A percentile compares a stretch with the other conserved stretches of the same genome.
These are phyloP conservation scores for Primulina huaijiensis DNA, from an alignment of 257 asterid genomes.

Conservation along the genomic window DNA sequence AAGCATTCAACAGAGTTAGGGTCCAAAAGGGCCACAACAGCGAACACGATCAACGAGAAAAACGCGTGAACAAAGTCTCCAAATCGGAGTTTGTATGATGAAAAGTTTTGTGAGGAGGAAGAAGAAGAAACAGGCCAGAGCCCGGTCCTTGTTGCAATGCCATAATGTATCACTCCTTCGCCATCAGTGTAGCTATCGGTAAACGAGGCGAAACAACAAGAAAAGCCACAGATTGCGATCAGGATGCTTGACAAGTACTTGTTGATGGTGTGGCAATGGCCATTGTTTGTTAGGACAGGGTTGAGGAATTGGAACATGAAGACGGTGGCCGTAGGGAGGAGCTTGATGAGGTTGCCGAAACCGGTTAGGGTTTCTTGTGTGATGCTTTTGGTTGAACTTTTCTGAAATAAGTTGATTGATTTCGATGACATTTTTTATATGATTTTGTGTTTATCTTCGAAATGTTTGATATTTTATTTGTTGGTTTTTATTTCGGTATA, in stretches of 20 bases:
- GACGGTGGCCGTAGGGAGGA: slow-evolving; percentile 73
- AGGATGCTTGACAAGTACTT: slow-evolving; percentile 50
- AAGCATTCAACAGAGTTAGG: slow-evolving; percentile 57
- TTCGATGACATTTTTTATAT: slow-evolving; percentile 34
- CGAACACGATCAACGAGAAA: slow-evolving; percentile 49
- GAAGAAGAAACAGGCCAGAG: slow-evolving; percentile 51
- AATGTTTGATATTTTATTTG: neutral
- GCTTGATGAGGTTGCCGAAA: slow-evolving; percentile 59
- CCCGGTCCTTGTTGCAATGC: slow-evolving; percentile 63
- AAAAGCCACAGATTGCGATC: slow-evolving; percentile 41
- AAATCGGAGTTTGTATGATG: slow-evolving; percentile 41
- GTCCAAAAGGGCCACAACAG: slow-evolving; percentile 60
- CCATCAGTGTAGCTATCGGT: slow-evolving; percentile 69
- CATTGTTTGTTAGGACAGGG: slow-evolving; percentile 78
- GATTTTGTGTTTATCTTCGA: neutral
- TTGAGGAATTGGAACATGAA: slow-evolving; percentile 67
- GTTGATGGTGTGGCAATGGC: slow-evolving; percentile 52
- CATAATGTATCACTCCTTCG: slow-evolving; percentile 53
- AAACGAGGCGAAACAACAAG: slow-evolving; percentile 68
- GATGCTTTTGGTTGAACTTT: slow-evolving; percentile 23
- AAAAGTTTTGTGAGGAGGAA: slow-evolving; percentile 32
- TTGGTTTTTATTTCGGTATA: no score
- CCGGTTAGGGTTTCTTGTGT: slow-evolving; percentile 42
- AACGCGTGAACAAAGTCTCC: slow-evolving; percentile 72
- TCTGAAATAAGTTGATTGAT: slow-evolving; percentile 15